A percentile compares a stretch with the other conserved stretches of the same genome.
These are phyloP conservation scores for Schizochytrium sp. DNA, from an alignment of 108 stramenopile species.

Conservation along the genomic window DNA sequence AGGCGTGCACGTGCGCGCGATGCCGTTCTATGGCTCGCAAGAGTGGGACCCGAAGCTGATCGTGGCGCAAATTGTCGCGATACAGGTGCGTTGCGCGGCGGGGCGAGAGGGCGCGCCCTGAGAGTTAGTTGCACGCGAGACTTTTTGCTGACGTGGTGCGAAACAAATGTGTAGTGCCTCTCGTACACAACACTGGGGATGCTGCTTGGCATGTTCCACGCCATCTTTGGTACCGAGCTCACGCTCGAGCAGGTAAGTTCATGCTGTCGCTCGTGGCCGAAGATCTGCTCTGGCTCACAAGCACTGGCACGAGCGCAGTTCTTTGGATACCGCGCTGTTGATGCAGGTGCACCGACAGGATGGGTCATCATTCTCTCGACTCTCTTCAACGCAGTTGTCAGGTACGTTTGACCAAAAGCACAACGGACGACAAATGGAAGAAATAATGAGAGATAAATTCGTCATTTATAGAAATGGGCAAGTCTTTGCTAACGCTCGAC, in stretches of 20 bases:
- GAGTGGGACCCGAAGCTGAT: constrained; percentile 19
- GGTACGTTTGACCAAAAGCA: not conserved
- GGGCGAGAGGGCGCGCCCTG: too few species aligned
- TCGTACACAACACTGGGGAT: not conserved
- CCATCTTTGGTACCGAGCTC: not conserved
- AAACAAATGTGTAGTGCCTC: not conserved
- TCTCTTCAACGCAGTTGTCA: not conserved
- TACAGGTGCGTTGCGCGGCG: not conserved
- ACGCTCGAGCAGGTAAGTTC: not conserved
- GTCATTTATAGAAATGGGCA: too few species aligned
- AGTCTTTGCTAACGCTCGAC: too few species aligned
- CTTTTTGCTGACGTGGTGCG: not conserved
- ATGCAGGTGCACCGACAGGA: not conserved
- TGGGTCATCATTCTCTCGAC: not conserved
- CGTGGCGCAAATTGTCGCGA: not conserved
- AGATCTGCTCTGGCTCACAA: too few species aligned
- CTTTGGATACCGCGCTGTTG: not conserved
- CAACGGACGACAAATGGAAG: too few species aligned
- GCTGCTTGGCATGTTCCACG: not conserved
- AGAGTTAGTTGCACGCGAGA: not conserved
- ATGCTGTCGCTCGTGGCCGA: too few species aligned
- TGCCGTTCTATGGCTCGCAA: constrained; percentile 9
- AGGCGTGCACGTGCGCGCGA: not conserved
- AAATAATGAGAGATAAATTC: too few species aligned
- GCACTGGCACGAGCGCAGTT: not conserved